These are phyloP conservation scores for Astrothelium subdiscretum DNA, from an alignment of 495 filamentous ascomycete species.

Conservation along the genomic window DNA sequence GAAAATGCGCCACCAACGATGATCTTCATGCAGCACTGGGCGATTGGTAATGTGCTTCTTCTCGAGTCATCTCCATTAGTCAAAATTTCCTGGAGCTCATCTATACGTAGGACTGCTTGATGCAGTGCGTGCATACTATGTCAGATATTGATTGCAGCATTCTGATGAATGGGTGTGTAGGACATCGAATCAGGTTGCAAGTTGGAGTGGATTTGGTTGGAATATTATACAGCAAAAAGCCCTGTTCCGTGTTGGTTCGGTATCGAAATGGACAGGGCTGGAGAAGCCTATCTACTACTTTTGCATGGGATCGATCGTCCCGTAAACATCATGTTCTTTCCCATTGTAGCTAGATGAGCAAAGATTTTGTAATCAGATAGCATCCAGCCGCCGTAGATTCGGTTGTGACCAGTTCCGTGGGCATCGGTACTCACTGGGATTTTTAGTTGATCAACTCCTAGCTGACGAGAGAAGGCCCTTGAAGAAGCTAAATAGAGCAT, in stretches of 20 bases:
- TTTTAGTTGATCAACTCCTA: background rate
- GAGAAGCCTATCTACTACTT: background rate
- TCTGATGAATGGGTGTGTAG: background rate
- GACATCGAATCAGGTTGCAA: background rate
- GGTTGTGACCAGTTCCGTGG: background rate
- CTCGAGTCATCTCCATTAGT: background rate
- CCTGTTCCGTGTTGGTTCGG: background rate
- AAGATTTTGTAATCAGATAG: background rate
- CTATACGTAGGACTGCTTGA: background rate
- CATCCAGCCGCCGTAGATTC: background rate
- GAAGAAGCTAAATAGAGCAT: background rate
- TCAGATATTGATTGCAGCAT: background rate
- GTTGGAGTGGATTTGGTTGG: background rate
- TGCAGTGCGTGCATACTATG: background rate
- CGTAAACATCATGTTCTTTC: background rate
- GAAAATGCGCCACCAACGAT: background rate
- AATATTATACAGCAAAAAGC: background rate
- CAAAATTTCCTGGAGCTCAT: too few relatives aligned
- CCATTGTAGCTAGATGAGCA: background rate
- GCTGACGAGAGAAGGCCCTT: background rate
- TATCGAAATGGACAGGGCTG: background rate
- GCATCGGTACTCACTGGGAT: background rate
- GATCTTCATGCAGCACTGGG: background rate
- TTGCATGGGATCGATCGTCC: background rate
- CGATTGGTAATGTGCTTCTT: background rate